phyloP scores from a whole-genome alignment of 2,329 filamentous ascomycete species.

The Apiospora saccharicola region DNA sequence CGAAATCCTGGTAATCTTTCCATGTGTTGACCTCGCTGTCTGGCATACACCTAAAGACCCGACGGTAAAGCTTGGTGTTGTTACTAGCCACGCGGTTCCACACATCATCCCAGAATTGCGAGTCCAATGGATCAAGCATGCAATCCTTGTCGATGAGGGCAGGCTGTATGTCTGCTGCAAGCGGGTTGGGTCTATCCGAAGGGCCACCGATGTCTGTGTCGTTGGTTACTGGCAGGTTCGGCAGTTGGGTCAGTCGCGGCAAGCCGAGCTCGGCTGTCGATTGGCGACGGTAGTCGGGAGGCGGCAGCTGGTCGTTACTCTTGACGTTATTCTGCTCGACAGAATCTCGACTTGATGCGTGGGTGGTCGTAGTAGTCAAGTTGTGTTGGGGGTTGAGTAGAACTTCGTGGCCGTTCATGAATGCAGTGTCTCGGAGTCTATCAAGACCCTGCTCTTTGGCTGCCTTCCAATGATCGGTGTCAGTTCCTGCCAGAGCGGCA shows the following conservation, averaged over 20 bases:
- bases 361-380: constrained; percentile 20
- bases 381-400: constrained; percentile 53
- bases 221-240: constrained; percentile 72
- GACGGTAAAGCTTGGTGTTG: constrained; percentile 93
- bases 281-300: constrained; percentile 62
- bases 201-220: constrained; percentile 87
- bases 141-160: constrained; percentile 86
- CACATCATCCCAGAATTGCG: constrained; percentile 83
- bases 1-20: constrained; percentile 89
- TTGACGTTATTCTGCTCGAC: constrained; percentile 43
- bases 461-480: constrained; percentile 76
- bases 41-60: constrained; percentile 96
- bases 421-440: constrained; percentile 73
- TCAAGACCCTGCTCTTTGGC: constrained; percentile 68
- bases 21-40: constrained; percentile 93
- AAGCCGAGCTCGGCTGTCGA: constrained; percentile 73
- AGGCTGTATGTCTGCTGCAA: constrained; percentile 73
- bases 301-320: constrained; percentile 62
- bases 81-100: constrained; percentile 91
- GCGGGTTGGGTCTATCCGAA: constrained; percentile 55
- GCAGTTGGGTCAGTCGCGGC: constrained; percentile 73
- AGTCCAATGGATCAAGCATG: constrained; percentile 88
- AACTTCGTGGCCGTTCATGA: constrained; percentile 75
- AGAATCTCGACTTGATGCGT: constrained; percentile 41
- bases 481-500: constrained; percentile 78